phyloP scores from a whole-genome alignment of 2,329 filamentous ascomycete species.

The Tetracladium maxilliforme region DNA sequence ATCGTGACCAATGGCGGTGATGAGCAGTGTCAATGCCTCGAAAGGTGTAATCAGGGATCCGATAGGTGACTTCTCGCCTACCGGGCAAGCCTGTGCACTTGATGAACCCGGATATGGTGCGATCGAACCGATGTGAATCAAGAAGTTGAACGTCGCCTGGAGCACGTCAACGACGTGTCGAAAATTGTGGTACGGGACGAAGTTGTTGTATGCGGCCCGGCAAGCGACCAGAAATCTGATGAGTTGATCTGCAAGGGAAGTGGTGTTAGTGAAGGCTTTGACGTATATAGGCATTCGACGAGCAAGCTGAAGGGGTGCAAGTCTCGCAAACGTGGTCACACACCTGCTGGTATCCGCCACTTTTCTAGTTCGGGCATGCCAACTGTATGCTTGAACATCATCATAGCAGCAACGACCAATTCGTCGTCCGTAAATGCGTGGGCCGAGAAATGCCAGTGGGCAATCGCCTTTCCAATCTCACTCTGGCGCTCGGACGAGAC shows the following conservation, averaged over 20 bases:
- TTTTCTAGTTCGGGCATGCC: slow-evolving; percentile 64
- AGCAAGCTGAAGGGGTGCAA: slow-evolving; percentile 2
- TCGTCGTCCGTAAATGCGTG: slow-evolving; percentile 87
- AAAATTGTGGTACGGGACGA: slow-evolving; percentile 97
- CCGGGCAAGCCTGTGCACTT: slow-evolving; percentile 3
- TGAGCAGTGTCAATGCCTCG: slow-evolving; percentile 75
- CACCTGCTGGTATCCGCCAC: slow-evolving; percentile 69
- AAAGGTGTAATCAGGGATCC: slow-evolving; percentile 69
- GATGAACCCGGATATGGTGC: slow-evolving; percentile 44
- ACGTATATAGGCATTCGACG: slow-evolving; percentile 1
- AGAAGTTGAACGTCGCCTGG: slow-evolving; percentile 83
- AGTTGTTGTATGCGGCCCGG: slow-evolving; percentile 87
- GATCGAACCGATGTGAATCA: slow-evolving; percentile 65
- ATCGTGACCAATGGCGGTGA: slow-evolving; percentile 95
- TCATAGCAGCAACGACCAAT: slow-evolving; percentile 66
- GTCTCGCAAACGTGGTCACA: slow-evolving; percentile 17
- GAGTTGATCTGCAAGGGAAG: slow-evolving; percentile 57
- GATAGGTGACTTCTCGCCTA: slow-evolving; percentile 46
- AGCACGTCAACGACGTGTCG: slow-evolving; percentile 93
- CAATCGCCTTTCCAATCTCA: slow-evolving; percentile 47
- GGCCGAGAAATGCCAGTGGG: slow-evolving; percentile 76
- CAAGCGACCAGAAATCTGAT: slow-evolving; percentile 78
- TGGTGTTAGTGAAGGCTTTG: slow-evolving; percentile 3
- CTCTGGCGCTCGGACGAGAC: slow-evolving; percentile 51
- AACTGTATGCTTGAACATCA: slow-evolving; percentile 85